Conservation (phyloP, 1,139 yeast genomes). For the Pichia sp. region DNA sequence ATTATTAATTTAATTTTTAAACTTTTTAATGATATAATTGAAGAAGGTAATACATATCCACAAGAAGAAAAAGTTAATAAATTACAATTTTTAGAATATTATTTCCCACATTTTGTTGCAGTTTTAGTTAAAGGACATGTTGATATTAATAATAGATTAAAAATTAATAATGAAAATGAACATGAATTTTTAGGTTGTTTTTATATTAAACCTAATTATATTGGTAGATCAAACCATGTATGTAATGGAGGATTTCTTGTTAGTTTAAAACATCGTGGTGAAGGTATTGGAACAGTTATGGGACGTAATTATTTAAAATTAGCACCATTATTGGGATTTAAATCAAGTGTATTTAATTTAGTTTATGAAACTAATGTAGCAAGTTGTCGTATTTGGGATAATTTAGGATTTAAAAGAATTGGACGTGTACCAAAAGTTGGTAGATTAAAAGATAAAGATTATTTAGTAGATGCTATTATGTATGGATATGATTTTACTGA, state of each 20-base stretch:
- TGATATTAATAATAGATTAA: background rate
- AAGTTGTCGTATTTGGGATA: constrained; percentile 67
- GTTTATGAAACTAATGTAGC: constrained; percentile 71
- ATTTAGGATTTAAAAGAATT: constrained; percentile 63
- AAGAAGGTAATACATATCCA: constrained; percentile 49
- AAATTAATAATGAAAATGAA: background rate
- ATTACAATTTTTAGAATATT: constrained; percentile 36
- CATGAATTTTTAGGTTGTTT: constrained; percentile 54
- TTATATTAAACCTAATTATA: constrained; percentile 72
- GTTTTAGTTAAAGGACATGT: constrained; percentile 37
- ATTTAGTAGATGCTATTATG: constrained; percentile 61
- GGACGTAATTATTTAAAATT: constrained; percentile 55
- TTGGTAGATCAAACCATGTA: constrained; percentile 69
- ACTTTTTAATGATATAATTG: constrained; percentile 42
- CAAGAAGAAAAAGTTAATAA: constrained; percentile 29
- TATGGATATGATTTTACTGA: constrained; percentile 49
- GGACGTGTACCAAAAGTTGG: constrained; percentile 67
- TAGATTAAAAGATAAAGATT: constrained; percentile 49
- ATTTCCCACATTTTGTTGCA: constrained; percentile 43
- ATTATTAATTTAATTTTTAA: constrained; percentile 33
- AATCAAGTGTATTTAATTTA: constrained; percentile 73
- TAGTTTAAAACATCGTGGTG: constrained; percentile 47
- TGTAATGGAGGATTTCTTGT: constrained; percentile 80
- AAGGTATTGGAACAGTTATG: constrained; percentile 54
- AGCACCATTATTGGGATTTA: constrained; percentile 70